Conservation (phyloP, 2,329 filamentous ascomycete genomes). For the Cercospora citrullina region DNA sequence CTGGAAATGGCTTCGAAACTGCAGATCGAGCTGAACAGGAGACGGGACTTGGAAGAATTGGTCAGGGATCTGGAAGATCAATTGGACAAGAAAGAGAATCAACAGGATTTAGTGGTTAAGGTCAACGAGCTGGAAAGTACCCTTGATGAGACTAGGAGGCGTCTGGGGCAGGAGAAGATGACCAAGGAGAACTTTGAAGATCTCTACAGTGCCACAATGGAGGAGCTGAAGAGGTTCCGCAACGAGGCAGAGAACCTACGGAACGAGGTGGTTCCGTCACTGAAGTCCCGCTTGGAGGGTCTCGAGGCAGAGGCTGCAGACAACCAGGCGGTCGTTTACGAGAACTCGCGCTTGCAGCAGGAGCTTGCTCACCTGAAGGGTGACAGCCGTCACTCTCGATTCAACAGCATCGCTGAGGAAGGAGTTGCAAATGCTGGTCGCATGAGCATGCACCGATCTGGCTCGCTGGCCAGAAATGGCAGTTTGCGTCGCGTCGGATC, state of each 20-base stretch:
- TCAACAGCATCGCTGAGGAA: slow-evolving; percentile 64
- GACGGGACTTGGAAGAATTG: slow-evolving; percentile 77
- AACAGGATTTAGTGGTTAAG: slow-evolving; percentile 43
- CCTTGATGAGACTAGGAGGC: slow-evolving; percentile 79
- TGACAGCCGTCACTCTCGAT: slow-evolving; percentile 47
- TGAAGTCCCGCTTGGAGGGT: slow-evolving; percentile 74
- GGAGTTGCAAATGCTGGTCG: slow-evolving; percentile 41
- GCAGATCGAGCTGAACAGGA: slow-evolving; percentile 77
- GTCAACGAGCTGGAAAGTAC: slow-evolving; percentile 76
- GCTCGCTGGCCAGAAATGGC: slow-evolving; percentile 60
- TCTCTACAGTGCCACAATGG: slow-evolving; percentile 76
- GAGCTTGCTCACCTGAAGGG: slow-evolving; percentile 69
- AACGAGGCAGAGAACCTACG: slow-evolving; percentile 91
- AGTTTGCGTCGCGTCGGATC: slow-evolving; percentile 39
- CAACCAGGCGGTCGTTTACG: slow-evolving; percentile 72
- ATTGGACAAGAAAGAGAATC: slow-evolving; percentile 60
- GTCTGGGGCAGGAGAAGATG: slow-evolving; percentile 79
- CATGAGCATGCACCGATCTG: slow-evolving; percentile 47
- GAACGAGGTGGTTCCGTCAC: slow-evolving; percentile 80
- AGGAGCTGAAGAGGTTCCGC: slow-evolving; percentile 76
- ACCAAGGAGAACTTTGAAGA: slow-evolving; percentile 94
- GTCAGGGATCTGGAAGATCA: slow-evolving; percentile 79
- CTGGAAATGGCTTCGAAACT: slow-evolving; percentile 82
- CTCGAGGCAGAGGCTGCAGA: slow-evolving; percentile 73
- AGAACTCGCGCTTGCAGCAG: slow-evolving; percentile 82